phyloP scores from a whole-genome alignment of 805 yeast species.

The Citeromyces matritensis region DNA sequence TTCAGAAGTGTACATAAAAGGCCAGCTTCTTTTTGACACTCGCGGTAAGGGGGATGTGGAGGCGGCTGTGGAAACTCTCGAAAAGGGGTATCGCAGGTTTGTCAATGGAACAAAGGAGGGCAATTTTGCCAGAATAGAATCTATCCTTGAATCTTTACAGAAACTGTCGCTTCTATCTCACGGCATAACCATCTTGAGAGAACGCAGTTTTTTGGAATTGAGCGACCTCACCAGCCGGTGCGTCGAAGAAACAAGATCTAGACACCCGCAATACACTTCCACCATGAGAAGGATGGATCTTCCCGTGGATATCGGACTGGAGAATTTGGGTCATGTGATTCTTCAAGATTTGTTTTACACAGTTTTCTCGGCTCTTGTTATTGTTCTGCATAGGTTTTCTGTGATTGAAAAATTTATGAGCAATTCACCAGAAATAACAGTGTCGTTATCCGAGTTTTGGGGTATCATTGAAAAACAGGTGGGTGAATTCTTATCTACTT shows the following conservation, averaged over 20 bases:
- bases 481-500: constrained; percentile 18
- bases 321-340: constrained; percentile 36
- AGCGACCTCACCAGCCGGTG: constrained; percentile 46
- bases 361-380: constrained; percentile 46
- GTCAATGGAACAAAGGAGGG: too few species aligned
- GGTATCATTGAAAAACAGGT: constrained; percentile 23
- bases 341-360: constrained; percentile 59
- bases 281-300: constrained; percentile 6
- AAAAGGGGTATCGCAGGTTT: too few species aligned
- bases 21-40: too few species aligned
- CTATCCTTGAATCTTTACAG: too few species aligned
- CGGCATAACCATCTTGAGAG: too few species aligned
- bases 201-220: too few species aligned
- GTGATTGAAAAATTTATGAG: constrained; percentile 13
- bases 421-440: constrained; percentile 3
- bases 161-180: too few species aligned
- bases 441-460: constrained; percentile 17
- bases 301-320: constrained; percentile 18
- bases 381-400: constrained; percentile 53
- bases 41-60: too few species aligned
- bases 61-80: too few species aligned
- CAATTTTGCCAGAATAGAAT: too few species aligned
- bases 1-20: constrained; percentile 52
- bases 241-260: constrained; percentile 30
- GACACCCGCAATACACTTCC: constrained; percentile 1